Base-by-base conservation (phyloP, 108 stramenopile genomes). In the Nitzschia sp. region DNA sequence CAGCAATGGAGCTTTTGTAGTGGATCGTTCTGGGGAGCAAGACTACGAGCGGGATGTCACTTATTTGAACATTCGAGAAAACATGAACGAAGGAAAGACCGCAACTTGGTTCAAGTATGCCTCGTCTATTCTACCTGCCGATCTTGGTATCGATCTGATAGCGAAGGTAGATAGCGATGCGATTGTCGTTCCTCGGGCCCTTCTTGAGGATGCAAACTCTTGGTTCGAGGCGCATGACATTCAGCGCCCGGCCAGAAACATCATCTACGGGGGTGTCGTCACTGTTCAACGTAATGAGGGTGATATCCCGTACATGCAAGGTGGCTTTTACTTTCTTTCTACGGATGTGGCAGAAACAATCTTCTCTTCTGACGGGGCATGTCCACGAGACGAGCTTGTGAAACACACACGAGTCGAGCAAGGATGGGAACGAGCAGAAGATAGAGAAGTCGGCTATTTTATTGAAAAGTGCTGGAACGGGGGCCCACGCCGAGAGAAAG, bases 71-170 rank as follows among this genome's bases (percentile, higher is more conserved):
- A 54, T 25, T 15, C 23, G 54, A 2, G n/a, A n/a, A n/a, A n/a
- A n/a, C n/a, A n/a, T n/a, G n/a, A n/a, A n/a, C n/a, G n/a, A n/a
- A n/a, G n/a, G 26, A 26, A 54, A 8, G 15, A 26, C 54, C 15
- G 54, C 15, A 2, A 54, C 66, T 2, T 74, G 63, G 54, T 67
- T 57, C 31, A 49, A 29, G 31, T 74, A 67, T 46, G 66, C 66
- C 5, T 69, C 66, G 6, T 32, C 48, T 49, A 59, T 31, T 0
- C n/a, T 59, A 9, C 59, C 38, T 11, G 29, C 69, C 15, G 21
- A 63, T 15, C 27, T 63, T 2, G 38, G 46, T 9, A 46, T 68
- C 21, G 60, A 66, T 1, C 48, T 0, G n/a, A n/a, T n/a, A n/a
- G n/a, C n/a, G n/a, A n/a, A n/a, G n/a, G n/a, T n/a, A n/a, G n/a